Conservation (phyloP, 78 protist species). For the Dictyostelium citrinum region DNA sequence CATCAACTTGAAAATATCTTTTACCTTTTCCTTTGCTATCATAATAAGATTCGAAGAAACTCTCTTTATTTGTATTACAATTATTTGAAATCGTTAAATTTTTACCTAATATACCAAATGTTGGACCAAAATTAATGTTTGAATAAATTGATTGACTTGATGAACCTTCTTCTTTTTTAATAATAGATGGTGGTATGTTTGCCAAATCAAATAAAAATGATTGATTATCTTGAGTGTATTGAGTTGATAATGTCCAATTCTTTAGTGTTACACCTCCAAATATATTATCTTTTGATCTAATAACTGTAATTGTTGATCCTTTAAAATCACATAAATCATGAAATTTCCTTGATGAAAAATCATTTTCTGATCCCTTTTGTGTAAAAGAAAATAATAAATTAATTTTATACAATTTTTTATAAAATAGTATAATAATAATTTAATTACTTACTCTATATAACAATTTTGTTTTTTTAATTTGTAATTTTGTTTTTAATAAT, state of each 20-base stretch:
- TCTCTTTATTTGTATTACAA: background rate
- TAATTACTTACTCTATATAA: background rate
- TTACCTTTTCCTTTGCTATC: constrained; percentile 26
- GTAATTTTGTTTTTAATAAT: background rate
- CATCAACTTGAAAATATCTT: background rate
- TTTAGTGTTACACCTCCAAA: constrained; percentile 39
- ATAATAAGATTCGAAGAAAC: background rate
- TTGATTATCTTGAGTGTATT: background rate
- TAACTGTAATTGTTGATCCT: constrained; percentile 1
- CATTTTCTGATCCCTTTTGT: constrained; percentile 17
- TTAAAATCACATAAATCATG: constrained; percentile 10
- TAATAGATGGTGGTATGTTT: constrained; percentile 5
- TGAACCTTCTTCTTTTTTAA: background rate
- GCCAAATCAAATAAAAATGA: constrained; percentile 11
- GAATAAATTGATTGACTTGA: background rate
- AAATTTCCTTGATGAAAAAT: background rate
- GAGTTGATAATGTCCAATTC: background rate
- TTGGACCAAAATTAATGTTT: background rate
- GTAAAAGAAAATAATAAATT: too few species aligned
- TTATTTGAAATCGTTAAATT: constrained; percentile 1
- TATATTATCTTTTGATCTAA: constrained; percentile 11
- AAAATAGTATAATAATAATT: too few species aligned
- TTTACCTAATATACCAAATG: background rate
- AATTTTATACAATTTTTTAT: too few species aligned
- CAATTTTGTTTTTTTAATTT: background rate